Base-by-base conservation (phyloP, 441 rosid species). In the Erodium texanum region DNA sequence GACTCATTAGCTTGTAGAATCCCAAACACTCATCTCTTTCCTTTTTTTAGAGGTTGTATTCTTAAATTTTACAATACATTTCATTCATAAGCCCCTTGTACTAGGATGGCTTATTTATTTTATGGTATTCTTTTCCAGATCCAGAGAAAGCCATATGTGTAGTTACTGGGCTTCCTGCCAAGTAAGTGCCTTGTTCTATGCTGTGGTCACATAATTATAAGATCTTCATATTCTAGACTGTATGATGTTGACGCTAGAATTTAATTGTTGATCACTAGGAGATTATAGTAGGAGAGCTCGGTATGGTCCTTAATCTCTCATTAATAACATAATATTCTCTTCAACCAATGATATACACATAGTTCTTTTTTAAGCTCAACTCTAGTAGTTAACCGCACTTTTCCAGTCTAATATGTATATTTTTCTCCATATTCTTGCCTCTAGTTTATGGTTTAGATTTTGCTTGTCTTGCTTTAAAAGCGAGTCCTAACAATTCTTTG, bases 81-180 rank as follows among this genome's bases (percentile, higher is more conserved):
- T 34, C 7, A 38, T 41, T 41, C 48, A 41, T 2, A 9, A 43
- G 50, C 50, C 48, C 48, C 48, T 43, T 43, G 15, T 11, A 43
- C n/a, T 43, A 43, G 10, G 50, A 3, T 79, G 62, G 64, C 63
- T 58, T 72, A 14, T 32, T 67, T 71, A 19, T 0, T 50, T 58
- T 71, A 18, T 64, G 23, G 67, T 69, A 64, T 80, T 66, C 58
- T 68, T 70, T 68, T 62, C 65, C 90, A 94, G 98, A 88, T 84
- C 90, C 94, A 22, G 89, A 88, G 77, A 87, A 92, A 77, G 87
- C 89, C 41, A 73, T 82, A 10, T 92, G 99, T 64, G 87, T 84
- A 68, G 83, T 94, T 62, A 92, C 96, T 29, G 99, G 98, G 74
- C 74, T 89, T 81, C 98, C 98, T 74, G 99, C 99, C 70, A 92